phyloP scores from a whole-genome alignment of 441 rosid species.

The Euphorbia schlechtendalii region DNA sequence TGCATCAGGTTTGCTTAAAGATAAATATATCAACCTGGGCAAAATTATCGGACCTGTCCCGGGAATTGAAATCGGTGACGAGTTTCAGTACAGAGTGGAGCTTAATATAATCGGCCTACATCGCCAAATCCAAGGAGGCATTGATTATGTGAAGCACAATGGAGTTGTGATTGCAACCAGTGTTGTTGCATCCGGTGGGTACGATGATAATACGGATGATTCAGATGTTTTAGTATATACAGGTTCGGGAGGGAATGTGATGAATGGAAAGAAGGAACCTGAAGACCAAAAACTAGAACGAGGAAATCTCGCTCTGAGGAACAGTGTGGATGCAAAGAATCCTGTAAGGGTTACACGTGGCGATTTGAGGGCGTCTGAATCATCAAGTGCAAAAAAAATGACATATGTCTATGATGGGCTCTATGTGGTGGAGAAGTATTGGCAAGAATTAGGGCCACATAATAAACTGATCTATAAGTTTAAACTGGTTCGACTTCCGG shows the following conservation, averaged over 20 bases:
- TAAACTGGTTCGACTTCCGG: conserved; percentile 50
- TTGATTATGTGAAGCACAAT: conserved; percentile 54
- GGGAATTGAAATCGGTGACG: conserved; percentile 88
- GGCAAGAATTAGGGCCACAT: conserved; percentile 57
- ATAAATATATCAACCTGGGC: conserved; percentile 36
- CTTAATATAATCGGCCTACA: conserved; percentile 80
- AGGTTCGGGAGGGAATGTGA: conserved; percentile 77
- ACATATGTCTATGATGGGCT: conserved; percentile 71
- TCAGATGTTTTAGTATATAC: conserved; percentile 71
- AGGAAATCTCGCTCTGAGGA: conserved; percentile 71
- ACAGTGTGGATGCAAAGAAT: conserved; percentile 43
- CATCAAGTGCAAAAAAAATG: conserved; percentile 33
- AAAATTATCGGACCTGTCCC: conserved; percentile 65
- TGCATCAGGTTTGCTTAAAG: conserved; percentile 39
- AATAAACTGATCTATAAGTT: conserved; percentile 70
- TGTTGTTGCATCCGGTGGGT: conserved; percentile 79
- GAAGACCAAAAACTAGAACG: conserved; percentile 68
- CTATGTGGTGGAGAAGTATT: conserved; percentile 49
- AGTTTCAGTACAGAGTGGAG: conserved; percentile 76
- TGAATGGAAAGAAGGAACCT: conserved; percentile 44
- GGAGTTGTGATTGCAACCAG: conserved; percentile 45
- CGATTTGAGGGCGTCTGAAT: conserved; percentile 33
- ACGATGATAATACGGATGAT: conserved; percentile 63
- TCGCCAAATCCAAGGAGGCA: conserved; percentile 64
- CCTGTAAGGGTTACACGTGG: conserved; percentile 88